Evolutionary conservation across 495 filamentous ascomycete genomes (phyloP).

Genomic region (Letharia columbiana): DNA sequence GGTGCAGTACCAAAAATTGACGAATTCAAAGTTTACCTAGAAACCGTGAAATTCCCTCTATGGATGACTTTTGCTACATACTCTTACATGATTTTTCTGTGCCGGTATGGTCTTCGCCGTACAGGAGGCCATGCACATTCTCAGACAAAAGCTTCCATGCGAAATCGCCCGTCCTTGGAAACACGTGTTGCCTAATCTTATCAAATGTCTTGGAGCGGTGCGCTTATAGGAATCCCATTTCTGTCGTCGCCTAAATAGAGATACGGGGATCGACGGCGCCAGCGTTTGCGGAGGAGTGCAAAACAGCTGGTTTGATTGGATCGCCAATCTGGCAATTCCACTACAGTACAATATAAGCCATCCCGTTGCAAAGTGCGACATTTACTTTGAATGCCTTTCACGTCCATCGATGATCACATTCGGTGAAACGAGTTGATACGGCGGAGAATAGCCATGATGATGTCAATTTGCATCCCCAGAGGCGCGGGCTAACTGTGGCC

Average conservation of each 20-base stretch:
- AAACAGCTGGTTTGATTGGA: not conserved
- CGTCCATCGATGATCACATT: not conserved
- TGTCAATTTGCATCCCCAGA: not conserved
- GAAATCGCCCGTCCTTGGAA: too few species aligned
- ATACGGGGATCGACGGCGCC: slow-evolving; percentile 1
- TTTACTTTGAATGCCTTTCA: not conserved
- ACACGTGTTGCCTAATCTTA: not conserved
- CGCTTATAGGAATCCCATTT: not conserved
- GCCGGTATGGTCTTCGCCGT: too few species aligned
- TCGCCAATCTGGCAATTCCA: not conserved
- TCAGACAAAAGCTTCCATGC: too few species aligned
- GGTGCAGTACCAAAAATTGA: too few species aligned
- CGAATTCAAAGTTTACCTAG: too few species aligned
- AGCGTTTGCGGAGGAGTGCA: not conserved
- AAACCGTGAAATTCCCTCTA: too few species aligned
- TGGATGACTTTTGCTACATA: too few species aligned
- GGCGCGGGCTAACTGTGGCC: not conserved
- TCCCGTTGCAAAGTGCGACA: not conserved
- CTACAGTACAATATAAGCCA: not conserved
- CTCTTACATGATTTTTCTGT: too few species aligned
- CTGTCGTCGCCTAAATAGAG: not conserved
- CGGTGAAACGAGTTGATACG: not conserved
- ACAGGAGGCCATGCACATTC: too few species aligned
- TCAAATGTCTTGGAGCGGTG: not conserved
- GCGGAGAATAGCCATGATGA: not conserved